These are phyloP conservation scores for Rhizopogon rudus DNA, from an alignment of 768 basidiomycete genomes.

Conservation along the genomic window DNA sequence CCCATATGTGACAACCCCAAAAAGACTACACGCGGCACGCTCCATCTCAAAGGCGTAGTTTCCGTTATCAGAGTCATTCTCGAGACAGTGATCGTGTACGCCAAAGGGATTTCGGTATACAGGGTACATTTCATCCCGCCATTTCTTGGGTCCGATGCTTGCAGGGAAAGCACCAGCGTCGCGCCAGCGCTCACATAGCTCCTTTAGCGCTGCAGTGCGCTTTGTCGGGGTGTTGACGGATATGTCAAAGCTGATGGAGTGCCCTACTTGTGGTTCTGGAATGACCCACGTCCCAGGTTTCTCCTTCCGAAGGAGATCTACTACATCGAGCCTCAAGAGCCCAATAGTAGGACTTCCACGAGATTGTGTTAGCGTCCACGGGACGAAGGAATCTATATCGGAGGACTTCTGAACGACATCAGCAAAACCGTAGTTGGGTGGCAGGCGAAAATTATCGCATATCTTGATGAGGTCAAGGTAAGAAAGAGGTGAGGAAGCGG, in stretches of 20 bases:
- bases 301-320: slow-evolving; percentile 50
- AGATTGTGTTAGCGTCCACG: slow-evolving; percentile 50
- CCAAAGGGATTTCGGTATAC: slow-evolving; percentile 71
- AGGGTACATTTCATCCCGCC: slow-evolving; percentile 84
- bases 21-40: slow-evolving; percentile 81
- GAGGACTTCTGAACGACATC: slow-evolving; percentile 22
- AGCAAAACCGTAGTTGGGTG: slow-evolving; percentile 17
- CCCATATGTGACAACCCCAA: slow-evolving; percentile 88
- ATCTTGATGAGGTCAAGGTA: slow-evolving; percentile 61
- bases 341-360: slow-evolving; percentile 53
- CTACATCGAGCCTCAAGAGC: slow-evolving; percentile 51
- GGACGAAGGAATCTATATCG: slow-evolving; percentile 43
- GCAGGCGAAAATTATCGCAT: slow-evolving; percentile 67
- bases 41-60: slow-evolving; percentile 90
- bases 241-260: slow-evolving; percentile 42
- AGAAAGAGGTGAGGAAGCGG: slow-evolving; percentile 17
- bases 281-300: slow-evolving; percentile 39
- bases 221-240: slow-evolving; percentile 51
- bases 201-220: slow-evolving; percentile 58
- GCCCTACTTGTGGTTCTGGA: slow-evolving; percentile 21
- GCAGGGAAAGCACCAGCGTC: slow-evolving; percentile 53
- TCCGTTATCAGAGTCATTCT: slow-evolving; percentile 25
- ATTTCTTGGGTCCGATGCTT: slow-evolving; percentile 70
- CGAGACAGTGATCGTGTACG: slow-evolving; percentile 25
- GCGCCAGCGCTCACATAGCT: slow-evolving; percentile 73